Evolutionary conservation across 2,329 filamentous ascomycete genomes (phyloP).

Genomic region (Exserohilum turcica): DNA sequence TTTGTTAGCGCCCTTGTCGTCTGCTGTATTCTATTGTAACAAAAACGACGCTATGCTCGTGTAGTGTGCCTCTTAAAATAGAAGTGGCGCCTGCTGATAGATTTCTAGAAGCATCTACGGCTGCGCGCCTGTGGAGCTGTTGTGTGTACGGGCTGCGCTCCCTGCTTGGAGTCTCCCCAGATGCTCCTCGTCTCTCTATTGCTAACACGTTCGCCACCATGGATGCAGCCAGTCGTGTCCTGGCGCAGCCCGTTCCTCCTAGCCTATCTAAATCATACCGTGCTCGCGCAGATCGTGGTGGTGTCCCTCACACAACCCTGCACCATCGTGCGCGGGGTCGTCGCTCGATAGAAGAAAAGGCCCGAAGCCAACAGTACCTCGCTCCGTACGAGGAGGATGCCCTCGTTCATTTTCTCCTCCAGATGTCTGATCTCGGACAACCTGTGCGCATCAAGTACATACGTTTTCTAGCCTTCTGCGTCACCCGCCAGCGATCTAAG

Average conservation of each 20-base stretch:
- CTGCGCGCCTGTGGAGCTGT: too few relatives aligned
- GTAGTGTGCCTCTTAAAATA: too few relatives aligned
- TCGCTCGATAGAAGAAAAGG: slow-evolving; percentile 35
- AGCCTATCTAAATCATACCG: slow-evolving; percentile 2
- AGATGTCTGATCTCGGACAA: slow-evolving; percentile 18
- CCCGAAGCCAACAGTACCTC: slow-evolving; percentile 36
- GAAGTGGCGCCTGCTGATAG: too few relatives aligned
- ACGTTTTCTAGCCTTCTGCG: neutral
- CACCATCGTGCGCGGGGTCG: slow-evolving; percentile 28
- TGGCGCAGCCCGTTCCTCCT: neutral
- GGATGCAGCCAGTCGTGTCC: neutral
- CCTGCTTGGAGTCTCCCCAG: too few relatives aligned
- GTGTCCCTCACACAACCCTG: slow-evolving; percentile 2
- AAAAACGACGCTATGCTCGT: too few relatives aligned
- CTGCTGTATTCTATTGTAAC: neutral
- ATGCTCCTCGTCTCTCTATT: too few relatives aligned
- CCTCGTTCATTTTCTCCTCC: slow-evolving; percentile 22
- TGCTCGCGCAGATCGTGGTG: neutral
- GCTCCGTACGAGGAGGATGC: slow-evolving; percentile 34
- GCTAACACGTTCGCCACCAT: neutral
- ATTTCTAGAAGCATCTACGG: too few relatives aligned
- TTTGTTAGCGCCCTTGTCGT: neutral
- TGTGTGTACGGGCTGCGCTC: too few relatives aligned
- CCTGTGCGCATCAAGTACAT: slow-evolving; percentile 23
- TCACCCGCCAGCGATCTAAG: neutral